Percentiles rank a stretch among this genome's conserved stretches.
These are phyloP conservation scores for Syzygium jambos DNA, from an alignment of 345 rosid genomes.

Conservation along the genomic window DNA sequence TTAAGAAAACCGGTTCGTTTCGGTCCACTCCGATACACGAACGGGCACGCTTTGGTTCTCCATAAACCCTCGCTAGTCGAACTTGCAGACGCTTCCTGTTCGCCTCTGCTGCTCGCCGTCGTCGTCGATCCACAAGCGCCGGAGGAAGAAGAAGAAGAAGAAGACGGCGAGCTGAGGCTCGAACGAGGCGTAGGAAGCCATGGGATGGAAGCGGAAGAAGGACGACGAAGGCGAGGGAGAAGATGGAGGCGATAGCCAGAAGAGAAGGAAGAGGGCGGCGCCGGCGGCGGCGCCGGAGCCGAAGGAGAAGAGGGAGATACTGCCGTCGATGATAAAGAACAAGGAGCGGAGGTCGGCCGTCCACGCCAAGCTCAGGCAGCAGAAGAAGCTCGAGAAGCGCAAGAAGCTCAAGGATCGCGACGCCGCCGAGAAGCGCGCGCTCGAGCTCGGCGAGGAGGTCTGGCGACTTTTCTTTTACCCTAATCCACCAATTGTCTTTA, in stretches of 20 bases:
- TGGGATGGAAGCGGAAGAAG: conserved; percentile 49
- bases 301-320: conserved; percentile 44
- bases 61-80: background rate
- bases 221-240: conserved; percentile 6
- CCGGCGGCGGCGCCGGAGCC: conserved; percentile 2
- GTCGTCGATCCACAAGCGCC: background rate
- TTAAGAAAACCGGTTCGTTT: background rate
- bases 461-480: background rate
- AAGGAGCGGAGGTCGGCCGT: conserved; percentile 82
- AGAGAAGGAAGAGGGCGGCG: conserved; percentile 7
- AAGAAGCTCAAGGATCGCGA: conserved; percentile 76
- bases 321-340: conserved; percentile 87
- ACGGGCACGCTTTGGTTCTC: background rate
- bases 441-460: conserved; percentile 97
- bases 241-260: conserved; percentile 8
- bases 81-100: background rate
- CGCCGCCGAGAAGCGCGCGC: conserved; percentile 67
- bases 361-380: conserved; percentile 71
- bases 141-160: background rate
- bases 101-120: background rate
- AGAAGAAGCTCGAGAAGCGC: conserved; percentile 82
- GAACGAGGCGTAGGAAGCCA: background rate
- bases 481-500: background rate
- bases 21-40: background rate
- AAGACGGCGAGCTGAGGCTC: background rate